Conservation (phyloP, 495 filamentous ascomycete genomes). For the Neurospora sp. region DNA sequence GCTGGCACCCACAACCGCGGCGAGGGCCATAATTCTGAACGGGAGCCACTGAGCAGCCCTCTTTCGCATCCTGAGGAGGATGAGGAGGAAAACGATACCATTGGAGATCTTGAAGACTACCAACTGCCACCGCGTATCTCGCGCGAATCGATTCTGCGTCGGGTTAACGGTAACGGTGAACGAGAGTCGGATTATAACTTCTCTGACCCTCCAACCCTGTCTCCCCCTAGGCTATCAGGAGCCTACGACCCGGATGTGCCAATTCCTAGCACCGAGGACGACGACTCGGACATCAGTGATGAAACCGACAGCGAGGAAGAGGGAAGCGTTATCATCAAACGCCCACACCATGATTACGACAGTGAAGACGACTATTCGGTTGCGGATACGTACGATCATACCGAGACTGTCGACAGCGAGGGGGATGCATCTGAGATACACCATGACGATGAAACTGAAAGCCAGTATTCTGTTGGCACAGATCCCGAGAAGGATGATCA, state of each 20-base stretch:
- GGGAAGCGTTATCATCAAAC: conserved; percentile 58
- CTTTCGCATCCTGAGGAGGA: conserved; percentile 21
- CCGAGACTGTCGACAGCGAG: conserved; percentile 31
- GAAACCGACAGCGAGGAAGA: conserved; percentile 39
- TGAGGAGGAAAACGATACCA: conserved; percentile 37
- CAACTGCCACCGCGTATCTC: conserved; percentile 71
- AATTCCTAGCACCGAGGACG: conserved; percentile 60
- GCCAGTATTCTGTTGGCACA: conserved; percentile 17
- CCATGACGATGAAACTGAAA: conserved; percentile 15
- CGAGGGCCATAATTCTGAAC: conserved; percentile 40
- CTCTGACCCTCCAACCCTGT: conserved; percentile 46
- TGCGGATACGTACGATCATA: conserved; percentile 45
- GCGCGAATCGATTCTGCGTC: conserved; percentile 82
- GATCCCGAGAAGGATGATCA: conserved; percentile 1
- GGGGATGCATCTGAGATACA: conserved; percentile 27
- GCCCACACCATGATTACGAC: conserved; percentile 47
- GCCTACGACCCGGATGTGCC: conserved; percentile 72
- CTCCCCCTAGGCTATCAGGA: conserved; percentile 25
- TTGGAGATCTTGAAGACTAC: conserved; percentile 49
- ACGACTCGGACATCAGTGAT: conserved; percentile 35
- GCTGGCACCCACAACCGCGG: conserved; percentile 36
- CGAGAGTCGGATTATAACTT: conserved; percentile 55
- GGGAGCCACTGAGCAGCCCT: conserved; percentile 28
- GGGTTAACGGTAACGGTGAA: conserved; percentile 63
- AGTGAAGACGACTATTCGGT: conserved; percentile 62